Evolutionary conservation across 1,284 basidiomycete genomes (phyloP).

Genomic region (Pyrrhoderma lamaoense): DNA sequence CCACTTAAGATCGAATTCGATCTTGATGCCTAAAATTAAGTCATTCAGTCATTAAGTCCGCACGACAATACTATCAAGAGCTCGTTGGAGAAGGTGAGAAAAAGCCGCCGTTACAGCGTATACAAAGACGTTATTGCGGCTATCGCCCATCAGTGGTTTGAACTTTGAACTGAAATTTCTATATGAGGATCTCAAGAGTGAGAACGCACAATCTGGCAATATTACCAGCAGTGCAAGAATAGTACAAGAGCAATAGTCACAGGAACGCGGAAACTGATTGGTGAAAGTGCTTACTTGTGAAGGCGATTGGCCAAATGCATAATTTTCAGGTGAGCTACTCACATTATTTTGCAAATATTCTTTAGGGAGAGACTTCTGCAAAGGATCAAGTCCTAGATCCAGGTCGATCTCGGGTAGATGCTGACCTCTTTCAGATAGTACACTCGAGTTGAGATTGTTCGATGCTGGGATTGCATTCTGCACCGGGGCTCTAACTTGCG

Average conservation of each 20-base stretch:
- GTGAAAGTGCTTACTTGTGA: neutral
- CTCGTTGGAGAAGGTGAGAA: no score
- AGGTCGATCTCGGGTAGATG: slow-evolving; percentile 15
- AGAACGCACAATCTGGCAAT: no score
- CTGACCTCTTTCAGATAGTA: neutral
- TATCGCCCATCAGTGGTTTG: no score
- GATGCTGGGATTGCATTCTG: neutral
- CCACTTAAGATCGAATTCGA: neutral
- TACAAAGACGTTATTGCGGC: no score
- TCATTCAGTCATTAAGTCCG: no score
- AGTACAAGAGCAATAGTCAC: no score
- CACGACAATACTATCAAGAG: no score
- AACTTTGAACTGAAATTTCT: no score
- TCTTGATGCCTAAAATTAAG: neutral
- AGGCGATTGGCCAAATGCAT: neutral
- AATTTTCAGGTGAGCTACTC: slow-evolving; percentile 8
- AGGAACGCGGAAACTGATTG: no score
- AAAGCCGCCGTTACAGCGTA: no score
- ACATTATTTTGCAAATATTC: slow-evolving; percentile 8
- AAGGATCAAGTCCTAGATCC: slow-evolving; percentile 15
- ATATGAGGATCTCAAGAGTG: no score
- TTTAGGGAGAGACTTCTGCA: slow-evolving; percentile 10
- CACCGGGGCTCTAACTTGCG: neutral
- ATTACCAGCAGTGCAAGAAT: no score
- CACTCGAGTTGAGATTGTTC: neutral